phyloP scores from a whole-genome alignment of 371 early-diverging fungal genomes.

The Choanephora cucurbitarum region DNA sequence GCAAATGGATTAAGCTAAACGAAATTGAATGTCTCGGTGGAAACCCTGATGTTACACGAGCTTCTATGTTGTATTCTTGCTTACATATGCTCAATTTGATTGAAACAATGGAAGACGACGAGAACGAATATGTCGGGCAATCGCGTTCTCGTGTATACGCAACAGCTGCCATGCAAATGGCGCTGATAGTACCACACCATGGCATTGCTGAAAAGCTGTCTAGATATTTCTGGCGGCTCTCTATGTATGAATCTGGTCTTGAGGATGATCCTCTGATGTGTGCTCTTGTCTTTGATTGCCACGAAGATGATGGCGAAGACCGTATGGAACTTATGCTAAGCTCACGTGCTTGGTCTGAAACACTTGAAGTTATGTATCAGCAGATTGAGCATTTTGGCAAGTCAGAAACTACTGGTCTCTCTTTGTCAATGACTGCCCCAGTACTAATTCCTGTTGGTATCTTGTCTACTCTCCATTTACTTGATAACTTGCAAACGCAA shows the following conservation, averaged over 20 bases:
- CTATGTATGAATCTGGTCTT: slow-evolving; percentile 40
- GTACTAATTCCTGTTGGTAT: slow-evolving; percentile 32
- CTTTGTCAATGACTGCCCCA: slow-evolving; percentile 34
- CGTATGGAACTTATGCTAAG: slow-evolving; percentile 36
- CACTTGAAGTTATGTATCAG: slow-evolving; percentile 37
- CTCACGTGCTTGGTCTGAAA: slow-evolving; percentile 41
- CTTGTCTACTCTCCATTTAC: slow-evolving; percentile 33
- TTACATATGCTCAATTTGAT: slow-evolving; percentile 32
- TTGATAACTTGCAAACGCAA: slow-evolving; percentile 41
- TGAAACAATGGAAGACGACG: slow-evolving; percentile 34
- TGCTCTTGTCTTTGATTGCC: slow-evolving; percentile 34
- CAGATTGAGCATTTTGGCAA: slow-evolving; percentile 25
- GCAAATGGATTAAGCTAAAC: slow-evolving; percentile 48
- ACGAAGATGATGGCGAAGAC: slow-evolving; percentile 37
- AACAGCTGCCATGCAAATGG: slow-evolving; percentile 43
- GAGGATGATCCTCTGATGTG: slow-evolving; percentile 37
- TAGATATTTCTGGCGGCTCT: slow-evolving; percentile 37
- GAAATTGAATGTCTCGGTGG: slow-evolving; percentile 52
- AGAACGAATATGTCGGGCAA: slow-evolving; percentile 28
- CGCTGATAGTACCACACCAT: slow-evolving; percentile 31
- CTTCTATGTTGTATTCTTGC: slow-evolving; percentile 33
- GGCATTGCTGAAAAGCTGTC: slow-evolving; percentile 25
- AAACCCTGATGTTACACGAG: slow-evolving; percentile 27
- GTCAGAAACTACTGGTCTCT: slow-evolving; percentile 18
- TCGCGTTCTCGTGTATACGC: slow-evolving; percentile 42